phyloP scores from a whole-genome alignment of 2,329 filamentous ascomycete genomes.

The Microcyclospora tardicrescens region DNA sequence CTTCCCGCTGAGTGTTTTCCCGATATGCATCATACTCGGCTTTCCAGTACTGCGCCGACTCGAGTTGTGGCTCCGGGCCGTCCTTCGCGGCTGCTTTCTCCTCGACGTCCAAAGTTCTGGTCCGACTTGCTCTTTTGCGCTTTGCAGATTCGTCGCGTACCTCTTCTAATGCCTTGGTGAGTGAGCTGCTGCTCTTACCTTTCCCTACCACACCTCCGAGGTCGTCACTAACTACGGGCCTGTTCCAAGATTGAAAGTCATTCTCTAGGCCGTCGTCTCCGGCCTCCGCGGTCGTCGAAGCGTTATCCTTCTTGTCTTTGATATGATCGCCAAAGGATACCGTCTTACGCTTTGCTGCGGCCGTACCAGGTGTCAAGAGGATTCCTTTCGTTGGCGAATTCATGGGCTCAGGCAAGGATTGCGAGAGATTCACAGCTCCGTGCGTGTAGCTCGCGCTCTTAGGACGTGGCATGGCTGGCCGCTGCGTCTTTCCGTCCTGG shows the following conservation, averaged over 20 bases:
- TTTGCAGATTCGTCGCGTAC: constrained; percentile 28
- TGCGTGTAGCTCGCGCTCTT: constrained; percentile 18
- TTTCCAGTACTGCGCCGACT: constrained; percentile 71
- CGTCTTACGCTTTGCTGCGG: constrained; percentile 43
- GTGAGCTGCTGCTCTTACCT: constrained; percentile 24
- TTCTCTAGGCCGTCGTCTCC: constrained; percentile 22
- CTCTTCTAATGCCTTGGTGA: constrained; percentile 33
- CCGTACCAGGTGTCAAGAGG: constrained; percentile 50
- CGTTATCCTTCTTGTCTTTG: constrained; percentile 41
- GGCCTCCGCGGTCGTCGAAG: constrained; percentile 37
- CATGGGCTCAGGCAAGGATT: constrained; percentile 9
- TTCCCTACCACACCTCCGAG: constrained; percentile 18
- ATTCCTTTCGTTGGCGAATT: constrained; percentile 47
- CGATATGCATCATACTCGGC: constrained; percentile 62
- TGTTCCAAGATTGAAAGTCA: constrained; percentile 3
- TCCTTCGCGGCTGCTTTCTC: constrained; percentile 45
- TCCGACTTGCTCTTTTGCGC: constrained; percentile 19
- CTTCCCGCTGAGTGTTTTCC: constrained; percentile 56
- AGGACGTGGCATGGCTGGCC: constrained; percentile 17
- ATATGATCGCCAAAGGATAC: constrained; percentile 48
- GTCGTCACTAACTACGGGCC: constrained; percentile 2
- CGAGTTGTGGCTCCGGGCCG: constrained; percentile 58
- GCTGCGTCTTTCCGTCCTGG: constrained; percentile 5
- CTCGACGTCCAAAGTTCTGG: constrained; percentile 13
- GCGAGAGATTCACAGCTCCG: constrained; percentile 2